Evolutionary conservation across 805 yeast genomes (phyloP).

Genomic region (Candida caryicola): DNA sequence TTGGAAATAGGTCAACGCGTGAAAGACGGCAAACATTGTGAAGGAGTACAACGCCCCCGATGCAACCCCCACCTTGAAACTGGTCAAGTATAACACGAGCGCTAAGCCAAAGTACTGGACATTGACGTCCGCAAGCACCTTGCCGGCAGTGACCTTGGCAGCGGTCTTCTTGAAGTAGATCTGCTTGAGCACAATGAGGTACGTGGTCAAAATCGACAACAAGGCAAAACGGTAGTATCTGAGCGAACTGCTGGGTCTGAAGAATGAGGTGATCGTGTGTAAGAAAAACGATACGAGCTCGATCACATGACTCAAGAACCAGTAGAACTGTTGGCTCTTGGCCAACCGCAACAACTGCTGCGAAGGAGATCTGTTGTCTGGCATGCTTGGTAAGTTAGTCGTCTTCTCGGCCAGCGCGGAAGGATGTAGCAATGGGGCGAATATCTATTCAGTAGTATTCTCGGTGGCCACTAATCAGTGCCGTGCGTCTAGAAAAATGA

Average conservation of each 20-base stretch:
- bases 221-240: constrained; percentile 36
- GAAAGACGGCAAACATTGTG: constrained; percentile 36
- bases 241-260: constrained; percentile 27
- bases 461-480: background rate
- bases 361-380: constrained; percentile 1
- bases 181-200: constrained; percentile 61
- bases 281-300: constrained; percentile 43
- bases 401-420: background rate
- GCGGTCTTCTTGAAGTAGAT: constrained; percentile 43
- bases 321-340: constrained; percentile 60
- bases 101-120: constrained; percentile 39
- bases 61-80: constrained; percentile 32
- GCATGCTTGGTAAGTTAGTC: background rate
- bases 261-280: constrained; percentile 42
- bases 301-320: constrained; percentile 63
- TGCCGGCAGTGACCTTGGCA: constrained; percentile 11
- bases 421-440: background rate
- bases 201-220: constrained; percentile 55
- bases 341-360: constrained; percentile 10
- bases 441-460: too few relatives aligned
- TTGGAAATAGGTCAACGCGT: constrained; percentile 38
- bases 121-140: constrained; percentile 39
- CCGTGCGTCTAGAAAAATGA: background rate
- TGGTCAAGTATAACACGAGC: constrained; percentile 24
- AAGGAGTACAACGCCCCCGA: constrained; percentile 40